These are phyloP conservation scores for Oleoguttula mirabilis DNA, from an alignment of 495 filamentous ascomycete genomes.

Conservation along the genomic window DNA sequence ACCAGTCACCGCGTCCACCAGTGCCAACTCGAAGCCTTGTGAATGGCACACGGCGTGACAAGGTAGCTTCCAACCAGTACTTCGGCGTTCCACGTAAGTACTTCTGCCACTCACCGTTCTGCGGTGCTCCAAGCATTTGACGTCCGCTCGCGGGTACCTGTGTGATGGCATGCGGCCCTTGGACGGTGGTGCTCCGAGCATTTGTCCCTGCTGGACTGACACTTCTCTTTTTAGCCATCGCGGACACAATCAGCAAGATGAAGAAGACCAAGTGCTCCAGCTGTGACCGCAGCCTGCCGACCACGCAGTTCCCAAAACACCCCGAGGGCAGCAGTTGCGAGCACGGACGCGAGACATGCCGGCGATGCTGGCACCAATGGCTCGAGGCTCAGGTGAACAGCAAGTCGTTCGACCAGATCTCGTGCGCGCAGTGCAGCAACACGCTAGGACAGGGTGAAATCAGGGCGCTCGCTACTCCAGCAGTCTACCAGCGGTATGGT, in stretches of 20 bases:
- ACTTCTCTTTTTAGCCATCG: too few species aligned
- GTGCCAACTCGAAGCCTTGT: too few species aligned
- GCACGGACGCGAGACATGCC: conserved; percentile 8
- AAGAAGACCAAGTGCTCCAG: conserved; percentile 1
- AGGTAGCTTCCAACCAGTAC: too few species aligned
- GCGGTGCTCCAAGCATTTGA: too few species aligned
- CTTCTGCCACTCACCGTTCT: too few species aligned
- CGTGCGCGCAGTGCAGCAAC: conserved; percentile 7
- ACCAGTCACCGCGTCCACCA: too few species aligned
- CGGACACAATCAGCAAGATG: neutral
- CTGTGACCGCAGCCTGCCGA: conserved; percentile 1
- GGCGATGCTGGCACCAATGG: conserved; percentile 11
- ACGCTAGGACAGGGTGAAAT: conserved; percentile 5
- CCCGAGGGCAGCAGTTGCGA: neutral
- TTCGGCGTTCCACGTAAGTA: too few species aligned
- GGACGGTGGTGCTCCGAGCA: too few species aligned
- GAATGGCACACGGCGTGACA: too few species aligned
- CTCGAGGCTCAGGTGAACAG: conserved; percentile 1
- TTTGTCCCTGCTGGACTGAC: too few species aligned
- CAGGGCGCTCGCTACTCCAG: neutral
- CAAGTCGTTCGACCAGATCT: conserved; percentile 4
- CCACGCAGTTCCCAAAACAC: conserved; percentile 1
- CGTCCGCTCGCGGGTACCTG: too few species aligned
- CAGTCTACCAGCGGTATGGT: neutral
- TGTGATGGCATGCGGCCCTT: too few species aligned